Evolutionary conservation across 73 alveolate genomes (phyloP).

Genomic region (Uronychia binucleata): DNA sequence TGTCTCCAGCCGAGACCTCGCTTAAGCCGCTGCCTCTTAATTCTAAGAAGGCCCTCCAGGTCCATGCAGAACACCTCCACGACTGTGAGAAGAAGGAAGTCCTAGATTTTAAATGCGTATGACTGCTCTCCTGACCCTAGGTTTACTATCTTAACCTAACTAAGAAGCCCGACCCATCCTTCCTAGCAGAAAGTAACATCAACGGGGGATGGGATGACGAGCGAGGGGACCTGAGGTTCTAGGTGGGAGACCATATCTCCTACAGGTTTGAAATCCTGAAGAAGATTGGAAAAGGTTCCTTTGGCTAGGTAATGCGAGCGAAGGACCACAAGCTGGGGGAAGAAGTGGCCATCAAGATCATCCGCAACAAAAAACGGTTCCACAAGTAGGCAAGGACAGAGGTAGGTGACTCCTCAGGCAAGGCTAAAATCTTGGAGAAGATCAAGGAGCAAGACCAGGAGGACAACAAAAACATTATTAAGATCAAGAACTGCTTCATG

Average conservation of each 20-base stretch:
- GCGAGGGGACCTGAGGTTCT: slow-evolving; percentile 28
- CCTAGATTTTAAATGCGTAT: slow-evolving; percentile 28
- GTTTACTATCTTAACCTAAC: slow-evolving; percentile 19
- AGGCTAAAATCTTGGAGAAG: slow-evolving; percentile 25
- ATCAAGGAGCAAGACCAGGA: slow-evolving; percentile 26
- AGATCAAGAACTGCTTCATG: slow-evolving; percentile 20
- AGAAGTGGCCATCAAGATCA: slow-evolving; percentile 44
- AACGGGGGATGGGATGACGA: slow-evolving; percentile 53
- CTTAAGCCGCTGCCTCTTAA: not conserved
- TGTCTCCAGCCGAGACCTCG: not conserved
- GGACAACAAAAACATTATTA: slow-evolving; percentile 24
- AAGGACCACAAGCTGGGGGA: slow-evolving; percentile 16
- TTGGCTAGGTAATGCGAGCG: slow-evolving; percentile 39
- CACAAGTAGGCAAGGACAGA: slow-evolving; percentile 42
- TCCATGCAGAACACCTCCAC: not conserved
- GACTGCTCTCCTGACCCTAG: not conserved
- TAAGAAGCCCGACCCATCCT: not conserved
- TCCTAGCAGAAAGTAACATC: slow-evolving; percentile 4
- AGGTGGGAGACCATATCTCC: slow-evolving; percentile 30
- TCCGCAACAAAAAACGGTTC: slow-evolving; percentile 32
- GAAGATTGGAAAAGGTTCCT: slow-evolving; percentile 37
- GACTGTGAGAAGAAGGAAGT: slow-evolving; percentile 47
- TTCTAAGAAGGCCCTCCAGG: not conserved
- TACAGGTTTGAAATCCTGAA: slow-evolving; percentile 44
- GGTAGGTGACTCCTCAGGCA: slow-evolving; percentile 57